These are phyloP conservation scores for Fraxinus excelsior DNA, from an alignment of 257 asterid genomes.

Conservation along the genomic window DNA sequence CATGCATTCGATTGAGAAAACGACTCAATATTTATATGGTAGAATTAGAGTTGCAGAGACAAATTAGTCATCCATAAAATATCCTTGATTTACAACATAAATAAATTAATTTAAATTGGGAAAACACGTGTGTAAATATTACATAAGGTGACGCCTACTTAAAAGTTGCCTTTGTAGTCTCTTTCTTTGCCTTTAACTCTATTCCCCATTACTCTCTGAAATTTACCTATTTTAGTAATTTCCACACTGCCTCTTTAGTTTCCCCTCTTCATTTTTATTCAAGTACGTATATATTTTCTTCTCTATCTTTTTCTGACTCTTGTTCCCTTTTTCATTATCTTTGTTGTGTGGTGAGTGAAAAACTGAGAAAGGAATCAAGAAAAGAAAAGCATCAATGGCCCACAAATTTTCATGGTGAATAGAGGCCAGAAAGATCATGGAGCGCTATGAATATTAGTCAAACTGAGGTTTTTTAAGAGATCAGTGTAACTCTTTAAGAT, in stretches of 20 bases:
- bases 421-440: background rate
- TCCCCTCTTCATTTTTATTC: conserved; percentile 27
- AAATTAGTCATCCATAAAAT: no score
- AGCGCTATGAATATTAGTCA: background rate
- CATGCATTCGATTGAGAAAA: no score
- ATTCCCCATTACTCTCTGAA: conserved; percentile 9
- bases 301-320: conserved; percentile 17
- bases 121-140: conserved; percentile 2
- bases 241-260: conserved; percentile 15
- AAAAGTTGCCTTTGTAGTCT: conserved; percentile 49
- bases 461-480: background rate
- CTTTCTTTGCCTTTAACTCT: conserved; percentile 32
- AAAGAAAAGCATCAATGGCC: background rate
- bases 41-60: no score
- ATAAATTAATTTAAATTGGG: background rate
- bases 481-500: background rate
- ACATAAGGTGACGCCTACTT: conserved; percentile 6
- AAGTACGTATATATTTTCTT: background rate
- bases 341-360: no score
- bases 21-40: no score
- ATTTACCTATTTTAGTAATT: no score
- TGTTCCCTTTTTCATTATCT: background rate
- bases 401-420: background rate
- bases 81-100: no score
- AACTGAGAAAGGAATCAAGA: no score